phyloP scores from a whole-genome alignment of 2,329 filamentous ascomycete species.

The Thielaviopsis ethacetica region DNA sequence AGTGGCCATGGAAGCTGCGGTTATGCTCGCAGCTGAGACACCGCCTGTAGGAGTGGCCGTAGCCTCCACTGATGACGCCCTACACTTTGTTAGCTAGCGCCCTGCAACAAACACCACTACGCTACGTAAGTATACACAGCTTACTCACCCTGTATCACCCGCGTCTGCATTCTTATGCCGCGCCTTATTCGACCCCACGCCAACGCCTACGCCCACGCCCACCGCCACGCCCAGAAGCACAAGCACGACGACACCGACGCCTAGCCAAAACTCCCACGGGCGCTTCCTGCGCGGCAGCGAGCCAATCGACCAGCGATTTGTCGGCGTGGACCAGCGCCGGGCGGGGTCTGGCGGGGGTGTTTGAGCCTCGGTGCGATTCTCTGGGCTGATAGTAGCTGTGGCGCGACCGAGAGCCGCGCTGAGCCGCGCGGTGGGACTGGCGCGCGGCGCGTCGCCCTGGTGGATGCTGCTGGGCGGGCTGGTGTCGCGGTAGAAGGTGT shows the following conservation, averaged over 20 bases:
- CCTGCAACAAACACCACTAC: too few relatives aligned
- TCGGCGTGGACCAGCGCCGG: conserved; percentile 11
- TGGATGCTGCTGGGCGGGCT: not conserved
- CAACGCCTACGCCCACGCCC: conserved; percentile 25
- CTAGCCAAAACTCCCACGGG: conserved; percentile 22
- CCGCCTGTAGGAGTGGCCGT: too few relatives aligned
- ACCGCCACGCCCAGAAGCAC: conserved; percentile 24
- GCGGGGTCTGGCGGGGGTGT: not conserved
- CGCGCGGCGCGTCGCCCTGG: not conserved
- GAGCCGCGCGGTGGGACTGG: too few relatives aligned
- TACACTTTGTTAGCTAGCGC: too few relatives aligned
- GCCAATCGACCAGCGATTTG: conserved; percentile 12
- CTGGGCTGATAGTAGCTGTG: too few relatives aligned
- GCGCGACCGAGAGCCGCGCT: too few relatives aligned
- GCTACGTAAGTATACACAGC: too few relatives aligned
- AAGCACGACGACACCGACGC: conserved; percentile 18
- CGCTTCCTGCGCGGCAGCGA: conserved; percentile 17
- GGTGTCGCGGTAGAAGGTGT: conserved; percentile 9
- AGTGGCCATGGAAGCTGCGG: too few relatives aligned
- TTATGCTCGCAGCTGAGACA: too few relatives aligned
- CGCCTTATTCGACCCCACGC: conserved; percentile 12
- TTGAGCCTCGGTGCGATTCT: not conserved
- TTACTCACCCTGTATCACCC: too few relatives aligned
- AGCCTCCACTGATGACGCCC: too few relatives aligned
- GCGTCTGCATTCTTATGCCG: not conserved